Evolutionary conservation across 352 stramenopile species (phyloP).

Genomic region (Globisporangium rhizosaccharum): DNA sequence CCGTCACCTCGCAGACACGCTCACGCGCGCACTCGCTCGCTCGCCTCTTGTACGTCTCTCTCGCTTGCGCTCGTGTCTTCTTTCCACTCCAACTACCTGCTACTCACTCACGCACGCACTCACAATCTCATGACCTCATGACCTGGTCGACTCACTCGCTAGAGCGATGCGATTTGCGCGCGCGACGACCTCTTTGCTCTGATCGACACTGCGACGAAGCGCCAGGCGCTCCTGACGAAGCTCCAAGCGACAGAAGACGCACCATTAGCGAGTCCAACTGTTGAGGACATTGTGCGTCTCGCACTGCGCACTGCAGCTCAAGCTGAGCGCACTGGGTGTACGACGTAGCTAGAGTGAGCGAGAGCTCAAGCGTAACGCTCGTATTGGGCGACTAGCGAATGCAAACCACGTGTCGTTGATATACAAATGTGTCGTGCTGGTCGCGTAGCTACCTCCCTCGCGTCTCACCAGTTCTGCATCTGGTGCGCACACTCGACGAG

Average conservation of each 20-base stretch:
- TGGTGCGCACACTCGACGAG: conserved; percentile 69
- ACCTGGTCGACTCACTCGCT: neutral
- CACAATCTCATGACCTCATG: neutral
- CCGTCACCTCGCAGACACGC: conserved; percentile 33
- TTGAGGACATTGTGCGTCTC: conserved; percentile 14
- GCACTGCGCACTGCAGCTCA: conserved; percentile 18
- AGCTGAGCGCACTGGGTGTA: neutral
- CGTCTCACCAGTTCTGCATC: conserved; percentile 65
- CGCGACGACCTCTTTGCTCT: conserved; percentile 22
- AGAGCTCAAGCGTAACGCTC: neutral
- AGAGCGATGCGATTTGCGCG: conserved; percentile 35
- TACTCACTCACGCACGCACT: neutral
- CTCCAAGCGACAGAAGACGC: conserved; percentile 6
- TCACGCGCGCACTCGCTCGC: conserved; percentile 34
- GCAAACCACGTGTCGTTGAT: too few species aligned
- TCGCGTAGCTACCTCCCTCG: neutral
- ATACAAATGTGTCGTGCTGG: too few species aligned
- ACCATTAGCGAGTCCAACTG: neutral
- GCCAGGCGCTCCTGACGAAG: conserved; percentile 30
- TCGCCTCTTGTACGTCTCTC: conserved; percentile 33
- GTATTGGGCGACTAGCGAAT: neutral
- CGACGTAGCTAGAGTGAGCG: neutral
- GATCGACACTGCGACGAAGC: conserved; percentile 41
- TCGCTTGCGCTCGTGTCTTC: neutral
- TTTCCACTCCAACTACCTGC: neutral